These are phyloP conservation scores for Paramecium biaurelia DNA, from an alignment of 73 alveolate genomes.

Conservation along the genomic window DNA sequence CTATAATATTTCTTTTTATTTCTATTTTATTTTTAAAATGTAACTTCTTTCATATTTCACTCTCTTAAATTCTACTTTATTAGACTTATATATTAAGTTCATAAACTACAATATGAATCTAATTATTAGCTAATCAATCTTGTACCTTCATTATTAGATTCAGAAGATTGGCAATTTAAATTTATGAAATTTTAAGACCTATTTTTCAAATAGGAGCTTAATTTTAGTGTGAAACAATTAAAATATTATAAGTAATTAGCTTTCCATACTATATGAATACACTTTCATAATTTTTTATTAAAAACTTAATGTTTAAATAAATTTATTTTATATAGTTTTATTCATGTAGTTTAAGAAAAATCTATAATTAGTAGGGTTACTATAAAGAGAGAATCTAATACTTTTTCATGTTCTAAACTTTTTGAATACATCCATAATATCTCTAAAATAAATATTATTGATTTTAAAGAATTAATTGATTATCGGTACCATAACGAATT, in stretches of 20 bases:
- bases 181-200: background rate
- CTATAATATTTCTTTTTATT: too few relatives aligned
- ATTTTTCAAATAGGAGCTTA: background rate
- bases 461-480: background rate
- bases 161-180: background rate
- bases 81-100: background rate
- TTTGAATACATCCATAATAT: background rate
- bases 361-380: background rate
- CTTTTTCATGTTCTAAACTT: background rate
- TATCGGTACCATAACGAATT: background rate
- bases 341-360: background rate
- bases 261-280: background rate
- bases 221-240: background rate
- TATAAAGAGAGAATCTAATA: too few relatives aligned
- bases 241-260: background rate
- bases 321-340: background rate
- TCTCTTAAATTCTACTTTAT: background rate
- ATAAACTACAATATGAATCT: background rate
- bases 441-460: background rate
- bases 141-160: too few relatives aligned
- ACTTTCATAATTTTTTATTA: background rate
- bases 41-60: background rate
- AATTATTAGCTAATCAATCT: background rate
- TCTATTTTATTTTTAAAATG: too few relatives aligned
- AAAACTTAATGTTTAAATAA: background rate